Evolutionary conservation across 2,329 filamentous ascomycete genomes (phyloP).

Genomic region (Chaetomium olivaceum): DNA sequence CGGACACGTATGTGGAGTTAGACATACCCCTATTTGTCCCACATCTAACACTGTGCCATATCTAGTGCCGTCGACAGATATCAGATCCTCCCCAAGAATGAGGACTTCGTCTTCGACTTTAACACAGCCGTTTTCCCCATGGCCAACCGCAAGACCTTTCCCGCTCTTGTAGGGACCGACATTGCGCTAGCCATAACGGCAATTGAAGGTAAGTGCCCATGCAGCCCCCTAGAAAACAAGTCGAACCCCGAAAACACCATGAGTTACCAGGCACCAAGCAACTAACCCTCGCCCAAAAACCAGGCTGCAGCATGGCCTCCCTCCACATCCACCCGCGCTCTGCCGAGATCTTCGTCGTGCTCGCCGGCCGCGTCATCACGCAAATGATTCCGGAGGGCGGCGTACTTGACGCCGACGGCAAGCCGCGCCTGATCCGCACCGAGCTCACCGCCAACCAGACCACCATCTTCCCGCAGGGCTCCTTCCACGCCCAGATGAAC

Average conservation of each 20-base stretch:
- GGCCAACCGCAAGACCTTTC: slow-evolving; percentile 11
- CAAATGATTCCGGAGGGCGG: slow-evolving; percentile 11
- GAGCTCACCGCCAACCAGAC: slow-evolving; percentile 9
- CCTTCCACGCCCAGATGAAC: slow-evolving; percentile 14
- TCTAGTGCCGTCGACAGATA: slow-evolving; percentile 8
- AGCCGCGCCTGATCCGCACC: slow-evolving; percentile 10
- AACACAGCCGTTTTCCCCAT: background rate
- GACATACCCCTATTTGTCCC: background rate
- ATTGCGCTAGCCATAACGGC: background rate
- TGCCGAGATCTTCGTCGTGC: slow-evolving; percentile 13
- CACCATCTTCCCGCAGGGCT: slow-evolving; percentile 12
- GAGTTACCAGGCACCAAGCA: background rate
- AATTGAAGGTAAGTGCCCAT: background rate
- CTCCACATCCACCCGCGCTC: slow-evolving; percentile 14
- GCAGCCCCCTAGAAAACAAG: background rate
- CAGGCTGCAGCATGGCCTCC: slow-evolving; percentile 11
- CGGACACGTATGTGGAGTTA: slow-evolving; percentile 2
- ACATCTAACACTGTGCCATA: background rate
- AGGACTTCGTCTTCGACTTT: slow-evolving; percentile 11
- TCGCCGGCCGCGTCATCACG: background rate
- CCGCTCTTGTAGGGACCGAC: slow-evolving; percentile 2
- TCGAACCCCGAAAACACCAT: background rate
- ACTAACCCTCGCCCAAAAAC: background rate
- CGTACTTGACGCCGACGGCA: background rate
- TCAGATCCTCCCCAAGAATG: background rate